Evolutionary conservation across 345 rosid species (phyloP), one percentile per base, ranked within the genome.

Genomic region (Linum lewisii): DNA sequence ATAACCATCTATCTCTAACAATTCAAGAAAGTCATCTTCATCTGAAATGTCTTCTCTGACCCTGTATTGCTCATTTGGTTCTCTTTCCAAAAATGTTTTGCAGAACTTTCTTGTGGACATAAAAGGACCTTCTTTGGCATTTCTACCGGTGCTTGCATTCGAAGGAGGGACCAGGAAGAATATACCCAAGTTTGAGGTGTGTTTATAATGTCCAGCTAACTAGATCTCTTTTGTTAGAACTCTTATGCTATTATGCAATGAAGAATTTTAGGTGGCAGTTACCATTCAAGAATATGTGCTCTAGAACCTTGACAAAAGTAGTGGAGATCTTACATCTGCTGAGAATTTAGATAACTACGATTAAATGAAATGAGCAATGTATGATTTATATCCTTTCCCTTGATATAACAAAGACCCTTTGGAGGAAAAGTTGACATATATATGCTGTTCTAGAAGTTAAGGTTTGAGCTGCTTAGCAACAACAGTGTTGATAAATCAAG

Each of bases 121-220:
- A 38, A 81, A 88, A 74, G 96, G 96, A 69, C 82, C 88, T 7
- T 70, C 78, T 13, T 24, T 85, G 58, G 94, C 82, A 44, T 76
- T 78, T 75, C 77, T 91, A 70, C 94, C 91, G 6, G 85, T 76
- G 68, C 91, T 87, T 77, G 91, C 94, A 24, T 87, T 90, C 59
- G 91, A 90, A 76, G 96, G 98, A 66, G 94, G 86, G 44, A 85
- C 95, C 49, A 63, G 83, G 72, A 85, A 82, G 77, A 87, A 84
- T 59, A 78, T 84, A 68, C 89, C 95, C 24, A 87, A 85, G 73
- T 78, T 83, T 74, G 81, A 82, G 84, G 97, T 69, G 51, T 1
- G 66, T 5, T 20, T 24, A 52, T 21, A 4, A 10, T 52, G 24
- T 20, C 34, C 34, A 3, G 34, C 34, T 29, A 4, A 29, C 34